A percentile compares a stretch with the other conserved stretches of the same genome.
These are phyloP conservation scores for Scheffersomyces quercinus DNA, from an alignment of 1,139 yeast species.

Conservation along the genomic window DNA sequence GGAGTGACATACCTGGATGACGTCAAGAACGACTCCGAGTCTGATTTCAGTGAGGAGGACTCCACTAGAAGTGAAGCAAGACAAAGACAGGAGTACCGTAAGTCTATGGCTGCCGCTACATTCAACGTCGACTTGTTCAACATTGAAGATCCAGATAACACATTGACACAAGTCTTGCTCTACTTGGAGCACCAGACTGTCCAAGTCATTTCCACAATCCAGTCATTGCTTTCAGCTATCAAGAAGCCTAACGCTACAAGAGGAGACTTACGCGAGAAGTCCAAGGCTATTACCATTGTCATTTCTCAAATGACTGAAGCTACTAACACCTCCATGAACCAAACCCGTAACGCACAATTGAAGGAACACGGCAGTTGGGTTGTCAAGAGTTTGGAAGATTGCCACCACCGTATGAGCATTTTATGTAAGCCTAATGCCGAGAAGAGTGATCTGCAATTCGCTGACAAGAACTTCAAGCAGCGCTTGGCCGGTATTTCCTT, in stretches of 20 bases:
- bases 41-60: slow-evolving; percentile 22
- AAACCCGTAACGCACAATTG: slow-evolving; percentile 76
- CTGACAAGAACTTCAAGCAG: slow-evolving; percentile 88
- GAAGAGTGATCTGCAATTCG: slow-evolving; percentile 62
- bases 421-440: slow-evolving; percentile 53
- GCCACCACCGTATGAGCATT: slow-evolving; percentile 74
- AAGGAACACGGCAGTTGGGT: slow-evolving; percentile 93
- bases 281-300: slow-evolving; percentile 71
- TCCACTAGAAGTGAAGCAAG: slow-evolving; percentile 36
- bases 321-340: slow-evolving; percentile 85
- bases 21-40: slow-evolving; percentile 16
- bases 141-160: slow-evolving; percentile 83
- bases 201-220: slow-evolving; percentile 87
- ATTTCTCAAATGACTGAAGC: slow-evolving; percentile 90
- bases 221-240: slow-evolving; percentile 72
- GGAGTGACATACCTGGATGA: slow-evolving; percentile 15
- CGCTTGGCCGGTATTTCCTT: slow-evolving; percentile 93
- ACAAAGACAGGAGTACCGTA: slow-evolving; percentile 49
- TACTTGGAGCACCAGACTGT: slow-evolving; percentile 94
- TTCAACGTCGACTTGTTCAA: slow-evolving; percentile 76
- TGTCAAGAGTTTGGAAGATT: slow-evolving; percentile 80
- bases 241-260: slow-evolving; percentile 76
- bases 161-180: slow-evolving; percentile 77
- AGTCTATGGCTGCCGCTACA: slow-evolving; percentile 54
- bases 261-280: slow-evolving; percentile 70